A percentile compares a stretch with the other conserved stretches of the same genome.
Evolutionary conservation across 192 early-diverging fungal genomes (phyloP).

Genomic region (Entomortierella lignicola): DNA sequence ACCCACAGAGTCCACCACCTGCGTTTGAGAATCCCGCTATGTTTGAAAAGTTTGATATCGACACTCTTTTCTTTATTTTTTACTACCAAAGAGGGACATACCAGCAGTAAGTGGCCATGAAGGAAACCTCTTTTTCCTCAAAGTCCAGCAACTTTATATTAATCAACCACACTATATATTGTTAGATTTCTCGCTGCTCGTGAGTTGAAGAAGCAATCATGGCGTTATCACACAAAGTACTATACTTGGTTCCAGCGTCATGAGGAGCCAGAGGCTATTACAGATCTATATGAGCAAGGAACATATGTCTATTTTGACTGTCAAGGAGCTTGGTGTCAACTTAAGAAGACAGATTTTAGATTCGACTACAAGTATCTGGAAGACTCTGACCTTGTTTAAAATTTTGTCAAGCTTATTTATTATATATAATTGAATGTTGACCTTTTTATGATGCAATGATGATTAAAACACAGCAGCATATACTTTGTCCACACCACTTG

Average conservation of each 20-base stretch:
- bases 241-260: conserved; percentile 99
- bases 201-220: conserved; percentile 96
- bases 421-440: no score
- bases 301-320: conserved; percentile 99
- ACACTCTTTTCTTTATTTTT: conserved; percentile 98
- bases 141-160: neutral
- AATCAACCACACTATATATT: neutral
- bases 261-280: conserved; percentile 95
- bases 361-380: conserved; percentile 93
- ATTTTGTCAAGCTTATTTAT: neutral
- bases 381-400: conserved; percentile 77
- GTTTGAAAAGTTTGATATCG: conserved; percentile 93
- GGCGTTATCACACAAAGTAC: conserved; percentile 99
- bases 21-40: conserved; percentile 88
- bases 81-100: conserved; percentile 98
- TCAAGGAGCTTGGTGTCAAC: conserved; percentile 96
- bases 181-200: conserved; percentile 88
- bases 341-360: conserved; percentile 96
- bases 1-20: conserved; percentile 84
- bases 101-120: conserved; percentile 83
- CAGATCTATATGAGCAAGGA: conserved; percentile 97
- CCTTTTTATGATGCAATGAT: no score
- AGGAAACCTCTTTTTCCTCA: neutral
- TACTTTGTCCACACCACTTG: no score
- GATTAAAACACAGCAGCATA: no score